Percentiles rank a stretch among this genome's conserved stretches.
phyloP scores from a whole-genome alignment of 2,329 filamentous ascomycete species.

The Trichophyton mentagrophytes region DNA sequence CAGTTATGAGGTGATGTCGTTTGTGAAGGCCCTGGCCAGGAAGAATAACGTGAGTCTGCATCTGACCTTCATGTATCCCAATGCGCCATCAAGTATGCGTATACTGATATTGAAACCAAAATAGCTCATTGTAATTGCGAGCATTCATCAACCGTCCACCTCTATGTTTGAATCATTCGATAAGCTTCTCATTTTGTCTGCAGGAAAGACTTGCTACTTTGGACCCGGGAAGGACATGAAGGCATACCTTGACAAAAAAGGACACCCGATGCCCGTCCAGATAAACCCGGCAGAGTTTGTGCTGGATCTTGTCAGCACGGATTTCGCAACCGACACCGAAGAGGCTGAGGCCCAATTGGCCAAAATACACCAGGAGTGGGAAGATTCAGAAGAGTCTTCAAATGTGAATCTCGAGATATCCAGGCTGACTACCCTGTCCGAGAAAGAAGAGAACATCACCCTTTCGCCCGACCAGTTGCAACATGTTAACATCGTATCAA shows the following conservation, averaged over 20 bases:
- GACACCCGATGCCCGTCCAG: constrained; percentile 51
- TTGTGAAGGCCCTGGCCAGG: constrained; percentile 53
- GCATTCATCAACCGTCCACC: constrained; percentile 75
- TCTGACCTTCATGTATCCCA: not conserved
- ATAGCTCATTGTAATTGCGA: constrained; percentile 63
- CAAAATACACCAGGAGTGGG: constrained; percentile 46
- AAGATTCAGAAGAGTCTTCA: constrained; percentile 32
- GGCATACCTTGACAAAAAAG: constrained; percentile 51
- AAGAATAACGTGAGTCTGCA: constrained; percentile 45
- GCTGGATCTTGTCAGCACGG: constrained; percentile 64
- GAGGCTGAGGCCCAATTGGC: constrained; percentile 39
- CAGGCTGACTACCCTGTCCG: constrained; percentile 10
- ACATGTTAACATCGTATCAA: constrained; percentile 32
- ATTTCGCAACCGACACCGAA: constrained; percentile 46
- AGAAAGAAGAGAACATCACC: constrained; percentile 18
- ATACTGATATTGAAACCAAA: not conserved
- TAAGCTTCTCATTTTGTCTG: constrained; percentile 60
- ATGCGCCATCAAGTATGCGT: not conserved
- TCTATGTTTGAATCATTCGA: constrained; percentile 71
- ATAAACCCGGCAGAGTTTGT: constrained; percentile 72
- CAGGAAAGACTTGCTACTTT: constrained; percentile 59
- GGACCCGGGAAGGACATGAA: constrained; percentile 48
- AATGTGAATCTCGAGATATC: constrained; percentile 22
- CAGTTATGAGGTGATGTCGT: constrained; percentile 63
- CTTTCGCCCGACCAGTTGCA: constrained; percentile 21